phyloP scores from a whole-genome alignment of 2,329 filamentous ascomycete genomes.

The Camillea tinctor region DNA sequence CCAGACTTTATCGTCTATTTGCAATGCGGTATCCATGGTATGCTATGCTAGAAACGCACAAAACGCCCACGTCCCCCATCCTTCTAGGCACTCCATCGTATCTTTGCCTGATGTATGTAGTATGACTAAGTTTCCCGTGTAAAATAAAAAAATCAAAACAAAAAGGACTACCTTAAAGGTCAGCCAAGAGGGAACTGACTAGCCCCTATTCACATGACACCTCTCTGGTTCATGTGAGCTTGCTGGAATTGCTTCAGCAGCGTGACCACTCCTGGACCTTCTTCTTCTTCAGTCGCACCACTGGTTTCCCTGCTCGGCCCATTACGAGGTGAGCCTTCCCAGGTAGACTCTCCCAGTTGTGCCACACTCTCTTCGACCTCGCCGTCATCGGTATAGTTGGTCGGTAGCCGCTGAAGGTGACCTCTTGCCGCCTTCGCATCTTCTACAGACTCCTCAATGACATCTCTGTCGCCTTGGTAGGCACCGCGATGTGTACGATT shows the following conservation, averaged over 20 bases:
- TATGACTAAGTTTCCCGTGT: background rate
- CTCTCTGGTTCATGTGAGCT: slow-evolving; percentile 51
- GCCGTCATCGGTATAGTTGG: slow-evolving; percentile 57
- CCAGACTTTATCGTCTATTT: background rate
- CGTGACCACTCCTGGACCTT: slow-evolving; percentile 55
- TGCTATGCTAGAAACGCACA: background rate
- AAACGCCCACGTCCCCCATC: background rate
- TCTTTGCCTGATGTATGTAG: background rate
- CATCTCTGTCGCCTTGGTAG: slow-evolving; percentile 48
- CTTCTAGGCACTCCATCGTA: background rate
- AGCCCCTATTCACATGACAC: slow-evolving; percentile 30
- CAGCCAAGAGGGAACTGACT: background rate
- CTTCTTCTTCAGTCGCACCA: slow-evolving; percentile 41
- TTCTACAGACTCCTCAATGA: slow-evolving; percentile 56
- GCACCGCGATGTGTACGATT: slow-evolving; percentile 44
- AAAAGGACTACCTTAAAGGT: background rate
- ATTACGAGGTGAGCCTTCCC: slow-evolving; percentile 56
- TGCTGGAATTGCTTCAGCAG: slow-evolving; percentile 60
- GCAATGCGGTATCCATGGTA: background rate
- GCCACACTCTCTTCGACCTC: slow-evolving; percentile 54
- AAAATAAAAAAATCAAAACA: background rate
- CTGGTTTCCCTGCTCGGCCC: slow-evolving; percentile 54
- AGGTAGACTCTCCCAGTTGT: slow-evolving; percentile 56
- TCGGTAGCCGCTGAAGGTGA: slow-evolving; percentile 35
- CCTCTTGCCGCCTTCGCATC: slow-evolving; percentile 39